A percentile compares a stretch with the other conserved stretches of the same genome.
Evolutionary conservation across 73 alveolate species (phyloP).

Genomic region (Paramecium sexaurelia): DNA sequence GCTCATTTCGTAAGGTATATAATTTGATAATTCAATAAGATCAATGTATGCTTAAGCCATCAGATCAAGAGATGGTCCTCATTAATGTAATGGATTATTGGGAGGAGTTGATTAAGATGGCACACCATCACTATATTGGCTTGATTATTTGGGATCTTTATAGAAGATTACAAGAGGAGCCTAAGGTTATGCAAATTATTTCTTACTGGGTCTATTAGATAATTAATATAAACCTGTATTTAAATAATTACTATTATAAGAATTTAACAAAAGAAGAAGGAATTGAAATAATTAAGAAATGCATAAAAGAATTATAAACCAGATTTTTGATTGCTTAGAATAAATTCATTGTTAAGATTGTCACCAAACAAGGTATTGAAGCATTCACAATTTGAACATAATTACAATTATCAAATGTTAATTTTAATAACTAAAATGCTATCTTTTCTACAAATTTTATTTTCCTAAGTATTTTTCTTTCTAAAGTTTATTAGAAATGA

Average conservation of each 20-base stretch:
- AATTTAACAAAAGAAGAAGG: constrained; percentile 92
- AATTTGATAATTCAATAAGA: constrained; percentile 70
- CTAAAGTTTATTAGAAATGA: too few relatives aligned
- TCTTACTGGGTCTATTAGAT: constrained; percentile 89
- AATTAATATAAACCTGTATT: constrained; percentile 78
- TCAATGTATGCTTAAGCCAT: constrained; percentile 54
- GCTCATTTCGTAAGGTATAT: constrained; percentile 89
- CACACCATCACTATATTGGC: constrained; percentile 88
- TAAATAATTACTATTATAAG: constrained; percentile 45
- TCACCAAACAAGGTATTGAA: constrained; percentile 90
- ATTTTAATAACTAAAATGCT: background rate
- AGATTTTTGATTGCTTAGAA: constrained; percentile 89
- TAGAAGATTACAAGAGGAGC: constrained; percentile 92
- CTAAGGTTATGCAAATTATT: constrained; percentile 96
- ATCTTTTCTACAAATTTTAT: background rate
- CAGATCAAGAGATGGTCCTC: constrained; percentile 90
- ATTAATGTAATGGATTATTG: constrained; percentile 80
- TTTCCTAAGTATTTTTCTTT: too few relatives aligned
- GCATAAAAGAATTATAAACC: constrained; percentile 85
- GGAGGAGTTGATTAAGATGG: constrained; percentile 89
- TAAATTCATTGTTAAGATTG: constrained; percentile 84
- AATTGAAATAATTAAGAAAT: constrained; percentile 79
- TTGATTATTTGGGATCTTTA: constrained; percentile 94
- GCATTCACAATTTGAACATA: constrained; percentile 56
- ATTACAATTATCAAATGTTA: background rate